Base-by-base conservation (phyloP, 2,329 filamentous ascomycete genomes). In the Fusarium citri region DNA sequence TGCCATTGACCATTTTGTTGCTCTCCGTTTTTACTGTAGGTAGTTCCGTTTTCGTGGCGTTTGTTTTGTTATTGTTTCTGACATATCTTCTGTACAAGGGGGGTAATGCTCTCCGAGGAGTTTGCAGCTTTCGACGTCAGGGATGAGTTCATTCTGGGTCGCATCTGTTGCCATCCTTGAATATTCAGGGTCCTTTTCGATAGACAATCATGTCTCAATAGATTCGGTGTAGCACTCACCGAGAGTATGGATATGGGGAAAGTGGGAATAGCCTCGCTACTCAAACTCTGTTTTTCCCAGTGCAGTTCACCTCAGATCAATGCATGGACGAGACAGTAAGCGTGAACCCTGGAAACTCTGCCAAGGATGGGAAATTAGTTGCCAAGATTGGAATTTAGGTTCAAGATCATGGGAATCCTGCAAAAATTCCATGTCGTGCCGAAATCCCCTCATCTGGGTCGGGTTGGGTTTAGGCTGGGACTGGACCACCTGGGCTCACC, bases 351-450 rank as follows among this genome's bases (percentile, higher is more conserved):
- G 37, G 20, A 16, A 57, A 41, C 54, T 26, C 45, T n/a, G 14
- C 30, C 37, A 16, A 41, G 57, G 40, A 72, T 73, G 60, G 70
- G 49, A 63, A 71, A 60, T 59, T 48, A 43, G 23, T 28, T 22
- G 50, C 46, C 47, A 49, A 54, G 58, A 66, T 15, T 42, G 58
- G 68, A 53, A 64, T 47, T 72, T 53, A 55, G 53, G 46, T 50
- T 53, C 54, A 22, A 22, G 28, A 18, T 55, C 43, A 73, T 73
- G 70, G 70, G 64, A 61, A 71, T 62, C 26, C n/a, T 15, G 37
- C 28, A 64, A 67, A 43, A 71, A 71, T 72, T 54, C 69, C 64
- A 72, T 72, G 15, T 46, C 47, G 60, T 40, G 12, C 28, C 63
- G 20, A 53, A 56, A 68, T 55, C 49, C 59, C 49, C 45, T 55